Evolutionary conservation across 2,329 filamentous ascomycete species (phyloP).

Genomic region (Monosporascus sp.): DNA sequence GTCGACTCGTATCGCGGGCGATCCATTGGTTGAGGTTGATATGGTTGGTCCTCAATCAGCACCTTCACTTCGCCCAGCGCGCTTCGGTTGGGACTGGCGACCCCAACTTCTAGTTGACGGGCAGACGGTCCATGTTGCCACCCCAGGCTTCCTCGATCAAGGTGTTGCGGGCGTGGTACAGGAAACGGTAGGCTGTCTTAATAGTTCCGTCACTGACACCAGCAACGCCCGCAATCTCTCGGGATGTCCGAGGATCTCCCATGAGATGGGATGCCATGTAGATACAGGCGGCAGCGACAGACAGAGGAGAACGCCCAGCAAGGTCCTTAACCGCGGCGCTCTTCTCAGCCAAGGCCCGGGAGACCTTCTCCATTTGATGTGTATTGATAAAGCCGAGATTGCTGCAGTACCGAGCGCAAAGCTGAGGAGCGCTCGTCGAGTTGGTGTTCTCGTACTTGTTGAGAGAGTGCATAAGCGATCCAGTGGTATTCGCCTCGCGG

Average conservation of each 20-base stretch:
- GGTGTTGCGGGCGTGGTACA: constrained; percentile 69
- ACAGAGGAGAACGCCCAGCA: constrained; percentile 88
- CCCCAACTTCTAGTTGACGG: constrained; percentile 41
- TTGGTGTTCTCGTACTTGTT: constrained; percentile 68
- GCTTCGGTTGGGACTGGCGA: too few relatives aligned
- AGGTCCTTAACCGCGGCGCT: constrained; percentile 74
- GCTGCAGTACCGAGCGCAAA: constrained; percentile 87
- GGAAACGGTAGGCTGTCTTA: constrained; percentile 86
- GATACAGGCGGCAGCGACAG: constrained; percentile 90
- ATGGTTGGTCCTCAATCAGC: too few relatives aligned
- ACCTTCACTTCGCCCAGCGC: not conserved
- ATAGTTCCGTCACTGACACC: constrained; percentile 97
- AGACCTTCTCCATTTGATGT: constrained; percentile 73
- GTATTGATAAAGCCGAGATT: constrained; percentile 68
- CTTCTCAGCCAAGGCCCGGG: constrained; percentile 70
- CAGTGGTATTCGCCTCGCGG: constrained; percentile 55
- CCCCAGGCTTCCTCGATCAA: constrained; percentile 73
- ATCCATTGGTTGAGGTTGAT: too few relatives aligned
- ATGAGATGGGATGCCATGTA: constrained; percentile 91
- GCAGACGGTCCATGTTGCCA: constrained; percentile 67
- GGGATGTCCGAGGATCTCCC: constrained; percentile 71
- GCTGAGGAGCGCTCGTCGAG: constrained; percentile 74
- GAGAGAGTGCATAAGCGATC: constrained; percentile 50
- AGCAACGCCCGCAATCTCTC: constrained; percentile 77
- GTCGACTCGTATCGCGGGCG: too few relatives aligned